Conservation (phyloP, 257 asterid species). For the Asclepias syriaca region DNA sequence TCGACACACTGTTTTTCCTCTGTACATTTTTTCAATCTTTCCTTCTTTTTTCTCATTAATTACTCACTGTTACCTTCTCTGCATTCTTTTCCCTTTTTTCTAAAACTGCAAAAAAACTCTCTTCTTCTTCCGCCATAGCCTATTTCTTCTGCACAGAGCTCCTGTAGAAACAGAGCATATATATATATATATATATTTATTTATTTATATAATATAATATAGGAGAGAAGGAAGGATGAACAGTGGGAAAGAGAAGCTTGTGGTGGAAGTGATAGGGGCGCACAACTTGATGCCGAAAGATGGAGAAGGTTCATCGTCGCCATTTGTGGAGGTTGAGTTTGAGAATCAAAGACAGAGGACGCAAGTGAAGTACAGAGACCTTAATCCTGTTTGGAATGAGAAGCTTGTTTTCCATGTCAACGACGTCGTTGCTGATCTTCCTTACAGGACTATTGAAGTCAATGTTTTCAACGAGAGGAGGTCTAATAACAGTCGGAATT, state of each 20-base stretch:
- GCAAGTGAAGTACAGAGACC: conserved; percentile 63
- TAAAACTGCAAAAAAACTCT: too few relatives aligned
- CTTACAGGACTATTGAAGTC: conserved; percentile 71
- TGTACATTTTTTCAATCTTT: too few relatives aligned
- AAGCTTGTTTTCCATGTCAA: conserved; percentile 65
- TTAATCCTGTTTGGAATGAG: conserved; percentile 85
- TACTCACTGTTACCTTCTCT: too few relatives aligned
- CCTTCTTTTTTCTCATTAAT: too few relatives aligned
- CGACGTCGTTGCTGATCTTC: conserved; percentile 72
- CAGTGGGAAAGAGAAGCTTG: conserved; percentile 61
- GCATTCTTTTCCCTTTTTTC: too few relatives aligned
- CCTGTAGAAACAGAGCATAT: too few relatives aligned
- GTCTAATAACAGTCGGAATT: conserved; percentile 62
- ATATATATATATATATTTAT: too few relatives aligned
- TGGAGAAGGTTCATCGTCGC: conserved; percentile 89
- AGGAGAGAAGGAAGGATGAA: too few relatives aligned
- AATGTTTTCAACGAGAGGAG: conserved; percentile 73
- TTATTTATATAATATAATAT: too few relatives aligned
- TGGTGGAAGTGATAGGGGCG: conserved; percentile 87
- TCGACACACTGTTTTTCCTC: too few relatives aligned
- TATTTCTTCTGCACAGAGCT: too few relatives aligned
- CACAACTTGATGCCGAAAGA: conserved; percentile 93
- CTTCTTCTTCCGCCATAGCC: too few relatives aligned
- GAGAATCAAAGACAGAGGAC: conserved; percentile 58
- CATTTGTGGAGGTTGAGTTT: conserved; percentile 83